Evolutionary conservation across 768 basidiomycete genomes (phyloP).

Genomic region (Mycena floridula): DNA sequence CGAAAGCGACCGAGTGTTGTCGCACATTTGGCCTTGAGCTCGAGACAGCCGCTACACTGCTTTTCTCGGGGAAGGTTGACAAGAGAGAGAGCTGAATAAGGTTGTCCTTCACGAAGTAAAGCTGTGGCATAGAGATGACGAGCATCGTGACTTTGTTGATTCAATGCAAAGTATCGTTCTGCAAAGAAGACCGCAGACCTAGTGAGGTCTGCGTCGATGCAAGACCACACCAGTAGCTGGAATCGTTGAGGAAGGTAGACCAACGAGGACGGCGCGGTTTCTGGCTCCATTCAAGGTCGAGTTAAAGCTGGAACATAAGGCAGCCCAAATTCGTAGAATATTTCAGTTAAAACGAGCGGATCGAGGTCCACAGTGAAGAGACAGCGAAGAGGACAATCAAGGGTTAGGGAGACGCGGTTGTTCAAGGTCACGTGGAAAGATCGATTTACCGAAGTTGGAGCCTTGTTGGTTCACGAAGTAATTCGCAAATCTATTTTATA

Average conservation of each 20-base stretch:
- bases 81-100: slow-evolving; percentile 68
- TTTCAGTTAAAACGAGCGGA: background rate
- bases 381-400: too few species aligned
- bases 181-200: slow-evolving; percentile 86
- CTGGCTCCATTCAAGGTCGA: slow-evolving; percentile 45
- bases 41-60: slow-evolving; percentile 68
- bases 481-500: too few species aligned
- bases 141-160: slow-evolving; percentile 69
- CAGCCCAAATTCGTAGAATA: background rate
- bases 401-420: too few species aligned
- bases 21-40: slow-evolving; percentile 76
- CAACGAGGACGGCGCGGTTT: slow-evolving; percentile 41
- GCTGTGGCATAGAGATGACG: slow-evolving; percentile 80
- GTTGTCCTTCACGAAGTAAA: slow-evolving; percentile 63
- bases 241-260: slow-evolving; percentile 64
- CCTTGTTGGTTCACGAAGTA: too few species aligned
- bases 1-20: slow-evolving; percentile 65
- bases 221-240: slow-evolving; percentile 72
- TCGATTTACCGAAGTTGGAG: too few species aligned
- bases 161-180: slow-evolving; percentile 73
- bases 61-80: slow-evolving; percentile 57
- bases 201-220: slow-evolving; percentile 74
- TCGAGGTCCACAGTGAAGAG: too few species aligned
- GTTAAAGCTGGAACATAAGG: background rate
- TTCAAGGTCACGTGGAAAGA: too few species aligned